These are phyloP conservation scores for Cyclostephanos invisitatus DNA, from an alignment of 108 stramenopile genomes.

Conservation along the genomic window DNA sequence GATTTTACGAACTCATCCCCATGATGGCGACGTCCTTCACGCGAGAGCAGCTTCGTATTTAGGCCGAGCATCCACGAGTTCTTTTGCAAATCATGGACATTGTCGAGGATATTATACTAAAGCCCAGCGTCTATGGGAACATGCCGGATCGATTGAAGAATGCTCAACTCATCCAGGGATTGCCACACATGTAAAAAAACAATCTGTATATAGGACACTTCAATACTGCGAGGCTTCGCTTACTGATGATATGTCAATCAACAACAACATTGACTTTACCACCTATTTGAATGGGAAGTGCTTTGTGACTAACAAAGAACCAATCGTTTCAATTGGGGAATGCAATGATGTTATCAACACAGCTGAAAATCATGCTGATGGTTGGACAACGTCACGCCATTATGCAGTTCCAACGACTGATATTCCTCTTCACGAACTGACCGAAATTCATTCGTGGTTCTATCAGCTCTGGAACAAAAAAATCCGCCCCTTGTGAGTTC, in stretches of 20 bases:
- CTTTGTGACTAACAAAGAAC: slow-evolving; percentile 42
- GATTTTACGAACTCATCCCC: slow-evolving; percentile 28
- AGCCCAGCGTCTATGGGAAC: slow-evolving; percentile 71
- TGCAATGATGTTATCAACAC: slow-evolving; percentile 59
- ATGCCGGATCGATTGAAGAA: slow-evolving; percentile 37
- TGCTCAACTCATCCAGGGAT: slow-evolving; percentile 56
- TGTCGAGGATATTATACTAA: slow-evolving; percentile 51
- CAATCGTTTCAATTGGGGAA: slow-evolving; percentile 37
- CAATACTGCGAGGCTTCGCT: slow-evolving; percentile 5
- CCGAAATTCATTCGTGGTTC: slow-evolving; percentile 60
- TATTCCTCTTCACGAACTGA: slow-evolving; percentile 81
- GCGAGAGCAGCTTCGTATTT: slow-evolving; percentile 42
- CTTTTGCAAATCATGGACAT: slow-evolving; percentile 56
- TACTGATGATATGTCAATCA: neutral
- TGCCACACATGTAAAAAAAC: slow-evolving; percentile 58
- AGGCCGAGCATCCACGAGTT: slow-evolving; percentile 25
- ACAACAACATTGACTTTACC: slow-evolving; percentile 11
- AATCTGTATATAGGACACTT: slow-evolving; percentile 50
- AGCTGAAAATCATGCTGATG: slow-evolving; percentile 50
- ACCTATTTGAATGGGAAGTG: slow-evolving; percentile 35
- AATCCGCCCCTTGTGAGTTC: slow-evolving; percentile 33
- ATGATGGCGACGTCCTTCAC: slow-evolving; percentile 46
- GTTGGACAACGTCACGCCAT: slow-evolving; percentile 92
- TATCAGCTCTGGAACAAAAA: slow-evolving; percentile 29
- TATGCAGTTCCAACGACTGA: slow-evolving; percentile 97